Evolutionary conservation across 495 filamentous ascomycete species (phyloP), one percentile per base, ranked within the genome.

Genomic region (Penicillium bovifimosum): DNA sequence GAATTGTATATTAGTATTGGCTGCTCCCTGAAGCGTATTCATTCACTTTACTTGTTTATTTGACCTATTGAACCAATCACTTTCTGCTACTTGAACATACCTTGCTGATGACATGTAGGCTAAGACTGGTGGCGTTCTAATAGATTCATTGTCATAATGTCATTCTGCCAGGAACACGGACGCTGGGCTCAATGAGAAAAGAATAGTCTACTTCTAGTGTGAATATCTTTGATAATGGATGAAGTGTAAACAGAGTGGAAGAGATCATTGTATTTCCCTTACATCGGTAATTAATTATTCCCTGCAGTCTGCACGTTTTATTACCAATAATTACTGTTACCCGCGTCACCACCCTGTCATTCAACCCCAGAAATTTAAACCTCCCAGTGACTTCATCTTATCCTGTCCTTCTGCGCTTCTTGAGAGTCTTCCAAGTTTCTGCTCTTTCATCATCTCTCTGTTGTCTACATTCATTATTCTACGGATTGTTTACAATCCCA

Each of bases 351-450:
- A 2, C 35, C 0, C 9, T 6, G 32, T 47, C 32, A 36, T 7
- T 9, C 14, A 36, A 17, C 54, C 27, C 34, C 40, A 48, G 44
- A 48, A 17, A 5, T 5, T 11, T 24, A 9, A 14, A 26, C 5
- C 7, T 17, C 35, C 40, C 18, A 27, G 24, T 26, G 26, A 42
- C 44, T 45, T 44, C 50, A 26, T 53, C 50, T 16, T 38, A 4
- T 50, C 56, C 24, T 47, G 39, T 49, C 53, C 48, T 20, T 17
- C 14, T 58, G 7, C 11, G 10, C 28, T 50, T 42, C 29, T 10
- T 26, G 38, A 33, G 26, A 46, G 13, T 47, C 18, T 31, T 36
- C 28, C 24, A 10, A 24, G 14, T 13, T n/a, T 36, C 16, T 10
- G 48, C 7, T 46, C 27, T 28, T 31, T 35, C 29, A 34, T 28